phyloP scores from a whole-genome alignment of 1,139 yeast genomes.

The Scheffersomyces cryptocercus region DNA sequence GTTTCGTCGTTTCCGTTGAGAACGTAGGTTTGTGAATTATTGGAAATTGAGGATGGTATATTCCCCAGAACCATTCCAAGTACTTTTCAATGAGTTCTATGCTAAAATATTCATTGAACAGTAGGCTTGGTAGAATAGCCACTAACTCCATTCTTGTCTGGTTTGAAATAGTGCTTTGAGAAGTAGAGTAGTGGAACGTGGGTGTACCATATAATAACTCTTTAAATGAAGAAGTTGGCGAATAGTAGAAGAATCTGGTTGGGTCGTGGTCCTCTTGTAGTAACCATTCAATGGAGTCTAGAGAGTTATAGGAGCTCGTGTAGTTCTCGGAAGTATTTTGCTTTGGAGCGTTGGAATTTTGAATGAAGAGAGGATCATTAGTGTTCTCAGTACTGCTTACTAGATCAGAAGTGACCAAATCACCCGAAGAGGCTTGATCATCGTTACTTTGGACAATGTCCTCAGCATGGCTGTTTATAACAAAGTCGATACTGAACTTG shows the following conservation, averaged over 20 bases:
- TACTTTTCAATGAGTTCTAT: conserved; percentile 24
- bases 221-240: conserved; percentile 23
- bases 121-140: conserved; percentile 32
- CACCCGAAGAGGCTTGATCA: no score
- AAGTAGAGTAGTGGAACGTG: conserved; percentile 29
- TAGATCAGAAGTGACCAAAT: no score
- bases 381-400: no score
- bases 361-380: no score
- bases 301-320: conserved; percentile 20
- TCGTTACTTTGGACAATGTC: no score
- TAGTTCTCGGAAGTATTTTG: background rate
- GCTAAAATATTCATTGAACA: conserved; percentile 27
- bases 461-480: no score
- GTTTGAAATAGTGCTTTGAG: conserved; percentile 25
- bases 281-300: conserved; percentile 32
- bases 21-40: conserved; percentile 64
- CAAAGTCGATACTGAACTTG: no score
- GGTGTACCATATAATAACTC: conserved; percentile 35
- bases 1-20: conserved; percentile 50
- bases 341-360: background rate
- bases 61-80: conserved; percentile 49
- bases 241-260: conserved; percentile 2
- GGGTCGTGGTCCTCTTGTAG: conserved; percentile 21
- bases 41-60: conserved; percentile 62
- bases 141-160: conserved; percentile 28